Evolutionary conservation across 176 grass and related monocot genomes (phyloP).

Genomic region (Eragrostis nindensis): DNA sequence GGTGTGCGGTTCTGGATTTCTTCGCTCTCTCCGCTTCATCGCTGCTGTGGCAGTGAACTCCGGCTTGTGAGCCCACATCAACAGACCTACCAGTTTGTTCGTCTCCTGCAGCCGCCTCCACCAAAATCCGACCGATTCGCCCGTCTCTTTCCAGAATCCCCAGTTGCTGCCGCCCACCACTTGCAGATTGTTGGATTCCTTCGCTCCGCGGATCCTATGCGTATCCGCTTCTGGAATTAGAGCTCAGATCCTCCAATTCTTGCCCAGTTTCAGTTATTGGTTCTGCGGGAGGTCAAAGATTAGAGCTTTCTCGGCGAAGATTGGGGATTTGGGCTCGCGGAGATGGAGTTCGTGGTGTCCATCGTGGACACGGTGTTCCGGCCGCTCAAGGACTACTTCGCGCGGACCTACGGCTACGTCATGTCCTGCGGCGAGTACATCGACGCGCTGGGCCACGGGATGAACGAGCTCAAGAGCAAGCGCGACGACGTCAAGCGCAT

Average conservation of each 20-base stretch:
- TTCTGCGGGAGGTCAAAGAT: background rate
- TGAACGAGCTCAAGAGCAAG: constrained; percentile 90
- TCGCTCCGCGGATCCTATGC: background rate
- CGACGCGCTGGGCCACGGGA: constrained; percentile 48
- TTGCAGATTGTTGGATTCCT: constrained; percentile 23
- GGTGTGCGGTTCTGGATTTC: background rate
- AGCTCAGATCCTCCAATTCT: background rate
- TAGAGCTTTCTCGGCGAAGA: background rate
- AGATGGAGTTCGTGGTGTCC: constrained; percentile 81
- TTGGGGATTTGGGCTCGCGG: background rate
- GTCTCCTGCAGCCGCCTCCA: background rate
- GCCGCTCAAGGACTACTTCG: constrained; percentile 79
- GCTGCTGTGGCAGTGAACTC: background rate
- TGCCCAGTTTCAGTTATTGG: constrained; percentile 18
- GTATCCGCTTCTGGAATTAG: background rate
- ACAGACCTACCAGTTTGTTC: constrained; percentile 21
- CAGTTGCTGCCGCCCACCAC: constrained; percentile 6
- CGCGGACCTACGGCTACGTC: constrained; percentile 72
- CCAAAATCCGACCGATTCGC: constrained; percentile 3
- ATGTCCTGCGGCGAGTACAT: constrained; percentile 73
- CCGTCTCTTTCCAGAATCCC: background rate
- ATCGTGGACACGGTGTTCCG: constrained; percentile 75
- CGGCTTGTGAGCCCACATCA: background rate
- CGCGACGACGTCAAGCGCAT: constrained; percentile 81
- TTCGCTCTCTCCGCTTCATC: constrained; percentile 3